A percentile compares a stretch with the other conserved stretches of the same genome.
phyloP scores from a whole-genome alignment of 1,284 basidiomycete species.

The Trichosporon sp. region DNA sequence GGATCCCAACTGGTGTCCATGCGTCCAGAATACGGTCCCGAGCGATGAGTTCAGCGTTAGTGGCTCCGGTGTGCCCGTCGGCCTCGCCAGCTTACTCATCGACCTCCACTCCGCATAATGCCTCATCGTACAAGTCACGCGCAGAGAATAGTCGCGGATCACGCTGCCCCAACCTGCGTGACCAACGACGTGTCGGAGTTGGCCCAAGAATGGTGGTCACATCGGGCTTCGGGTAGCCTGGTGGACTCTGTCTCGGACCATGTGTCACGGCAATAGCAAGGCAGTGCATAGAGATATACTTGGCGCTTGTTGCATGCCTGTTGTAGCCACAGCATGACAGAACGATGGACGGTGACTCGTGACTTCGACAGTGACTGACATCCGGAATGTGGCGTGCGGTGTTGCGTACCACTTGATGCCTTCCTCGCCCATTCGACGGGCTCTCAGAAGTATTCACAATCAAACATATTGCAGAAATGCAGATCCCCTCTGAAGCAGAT shows the following conservation, averaged over 20 bases:
- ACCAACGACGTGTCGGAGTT: too few species aligned
- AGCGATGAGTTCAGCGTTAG: neutral
- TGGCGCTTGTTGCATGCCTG: neutral
- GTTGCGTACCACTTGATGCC: neutral
- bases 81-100: neutral
- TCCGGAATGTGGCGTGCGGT: neutral
- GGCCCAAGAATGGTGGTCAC: too few species aligned
- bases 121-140: neutral
- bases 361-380: neutral
- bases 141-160: too few species aligned
- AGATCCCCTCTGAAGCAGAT: neutral
- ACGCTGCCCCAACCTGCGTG: too few species aligned
- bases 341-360: too few species aligned
- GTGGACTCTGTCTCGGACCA: too few species aligned
- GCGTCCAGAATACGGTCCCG: neutral
- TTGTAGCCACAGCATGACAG: neutral
- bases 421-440: neutral
- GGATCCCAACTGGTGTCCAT: too few species aligned
- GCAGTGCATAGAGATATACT: too few species aligned
- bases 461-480: neutral
- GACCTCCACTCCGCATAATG: too few species aligned
- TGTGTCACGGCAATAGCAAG: too few species aligned
- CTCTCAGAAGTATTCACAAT: neutral
- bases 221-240: too few species aligned
- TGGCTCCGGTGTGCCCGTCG: neutral